These are phyloP conservation scores for Kentomonas sorsogonicus DNA, from an alignment of 208 protist species.

Conservation along the genomic window DNA sequence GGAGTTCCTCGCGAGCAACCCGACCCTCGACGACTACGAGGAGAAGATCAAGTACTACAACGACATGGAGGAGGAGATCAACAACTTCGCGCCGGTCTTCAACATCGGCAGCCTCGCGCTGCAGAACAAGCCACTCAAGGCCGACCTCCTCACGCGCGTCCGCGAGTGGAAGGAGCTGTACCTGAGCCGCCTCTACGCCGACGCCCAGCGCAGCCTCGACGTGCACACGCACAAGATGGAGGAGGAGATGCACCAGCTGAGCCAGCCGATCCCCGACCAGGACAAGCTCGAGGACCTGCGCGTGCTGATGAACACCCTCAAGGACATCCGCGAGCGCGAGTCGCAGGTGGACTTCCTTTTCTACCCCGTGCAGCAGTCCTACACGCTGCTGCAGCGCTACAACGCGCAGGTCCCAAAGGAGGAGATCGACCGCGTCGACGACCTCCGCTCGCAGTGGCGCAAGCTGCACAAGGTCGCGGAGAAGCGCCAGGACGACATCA, in stretches of 20 bases:
- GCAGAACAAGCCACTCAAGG: slow-evolving; percentile 92
- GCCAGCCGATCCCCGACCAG: slow-evolving; percentile 89
- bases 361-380: slow-evolving; percentile 91
- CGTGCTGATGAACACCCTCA: slow-evolving; percentile 90
- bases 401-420: slow-evolving; percentile 93
- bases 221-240: slow-evolving; percentile 91
- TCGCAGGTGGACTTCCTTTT: slow-evolving; percentile 92
- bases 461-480: slow-evolving; percentile 83
- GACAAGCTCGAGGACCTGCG: slow-evolving; percentile 93
- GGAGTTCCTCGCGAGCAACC: slow-evolving; percentile 74
- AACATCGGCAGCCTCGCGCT: slow-evolving; percentile 92
- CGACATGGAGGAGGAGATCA: slow-evolving; percentile 88
- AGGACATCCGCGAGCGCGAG: slow-evolving; percentile 89
- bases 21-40: slow-evolving; percentile 92
- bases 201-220: slow-evolving; percentile 87
- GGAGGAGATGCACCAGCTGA: slow-evolving; percentile 85
- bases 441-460: slow-evolving; percentile 91
- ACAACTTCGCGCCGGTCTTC: slow-evolving; percentile 70
- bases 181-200: slow-evolving; percentile 90
- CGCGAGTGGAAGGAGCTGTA: slow-evolving; percentile 94
- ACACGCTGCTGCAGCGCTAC: slow-evolving; percentile 89
- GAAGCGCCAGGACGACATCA: slow-evolving; percentile 84
- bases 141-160: slow-evolving; percentile 85
- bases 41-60: slow-evolving; percentile 87
- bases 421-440: slow-evolving; percentile 92